Evolutionary conservation across 257 asterid genomes (phyloP), one percentile per base, ranked within the genome.

Genomic region (Schizonepeta tenuifolia): DNA sequence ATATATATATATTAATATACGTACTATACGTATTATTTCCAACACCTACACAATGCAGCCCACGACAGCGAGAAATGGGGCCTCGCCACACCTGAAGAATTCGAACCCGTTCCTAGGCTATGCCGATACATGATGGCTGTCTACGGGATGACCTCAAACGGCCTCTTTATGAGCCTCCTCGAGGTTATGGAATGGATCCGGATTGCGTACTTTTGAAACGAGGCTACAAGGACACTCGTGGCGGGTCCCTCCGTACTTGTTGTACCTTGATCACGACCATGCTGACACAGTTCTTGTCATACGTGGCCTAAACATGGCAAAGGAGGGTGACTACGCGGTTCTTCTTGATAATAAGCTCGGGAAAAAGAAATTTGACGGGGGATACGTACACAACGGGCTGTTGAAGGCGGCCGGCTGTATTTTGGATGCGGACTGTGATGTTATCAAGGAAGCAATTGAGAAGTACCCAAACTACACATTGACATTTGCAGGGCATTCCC

Each of bases 261-360:
- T 92, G 74, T 85, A 85, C 77, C 83, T 92, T 70, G 97, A 89
- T 85, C 97, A 91, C 62, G 75, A 69, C 38, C 93, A 89, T 77
- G 73, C 83, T 0, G 97, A 89, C 74, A 86, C 89, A 80, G 96
- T 92, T 81, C 86, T 92, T 69, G 97, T 95, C 26, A 88, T 92
- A 73, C 85, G 92, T n/a, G 96, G 97, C 74, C 89, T 91, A 47
- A 89, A 91, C 79, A 62, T 91, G 85, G 97, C 91, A 0, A 91
- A 87, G 73, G 91, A 86, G 78, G 84, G 95, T 75, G 97, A 91
- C 69, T 89, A 89, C 76, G 96, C 88, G 38, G 82, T 86, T 62
- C 78, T 92, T 68, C 77, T 92, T 49, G 96, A 91, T 81, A 91
- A 91, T 66, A 86, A 79, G 86, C 88, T 92, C 26, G 96, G 97